Evolutionary conservation across 2,329 filamentous ascomycete species (phyloP).

Genomic region (Atkinsonella hypoxylon): DNA sequence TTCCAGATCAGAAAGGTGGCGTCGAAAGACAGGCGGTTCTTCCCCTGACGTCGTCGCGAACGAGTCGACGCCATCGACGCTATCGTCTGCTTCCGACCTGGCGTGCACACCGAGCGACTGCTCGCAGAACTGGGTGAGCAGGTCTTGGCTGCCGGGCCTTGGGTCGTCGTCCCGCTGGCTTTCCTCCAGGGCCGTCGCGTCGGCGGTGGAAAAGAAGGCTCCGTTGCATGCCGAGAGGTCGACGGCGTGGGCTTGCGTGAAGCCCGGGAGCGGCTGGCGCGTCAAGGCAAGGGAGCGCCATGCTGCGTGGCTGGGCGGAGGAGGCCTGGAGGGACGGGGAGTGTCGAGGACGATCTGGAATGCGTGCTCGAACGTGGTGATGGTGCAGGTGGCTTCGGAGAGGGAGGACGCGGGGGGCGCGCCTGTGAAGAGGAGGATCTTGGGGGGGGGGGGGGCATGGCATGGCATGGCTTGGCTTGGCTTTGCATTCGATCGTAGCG

Average conservation of each 20-base stretch:
- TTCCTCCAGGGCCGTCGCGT: conserved; percentile 20
- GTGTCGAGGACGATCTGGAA: conserved; percentile 17
- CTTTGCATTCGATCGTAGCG: too few relatives aligned
- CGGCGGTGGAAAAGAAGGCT: conserved; percentile 37
- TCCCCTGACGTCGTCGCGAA: conserved; percentile 8
- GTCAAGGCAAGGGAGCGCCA: conserved; percentile 45
- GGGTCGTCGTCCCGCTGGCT: neutral
- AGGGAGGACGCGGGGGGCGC: conserved; percentile 21
- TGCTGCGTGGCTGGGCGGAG: conserved; percentile 16
- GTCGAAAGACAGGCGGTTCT: conserved; percentile 13
- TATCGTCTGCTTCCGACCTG: conserved; percentile 48
- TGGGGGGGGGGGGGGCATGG: conserved; percentile 9
- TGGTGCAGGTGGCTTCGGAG: conserved; percentile 17
- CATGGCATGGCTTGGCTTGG: too few relatives aligned
- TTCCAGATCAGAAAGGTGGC: conserved; percentile 42
- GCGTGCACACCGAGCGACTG: conserved; percentile 63
- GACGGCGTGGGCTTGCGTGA: conserved; percentile 36
- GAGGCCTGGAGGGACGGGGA: neutral
- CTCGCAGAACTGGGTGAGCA: conserved; percentile 59
- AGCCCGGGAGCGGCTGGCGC: conserved; percentile 33
- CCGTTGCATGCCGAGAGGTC: conserved; percentile 18
- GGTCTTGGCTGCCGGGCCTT: conserved; percentile 16
- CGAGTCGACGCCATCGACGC: conserved; percentile 13
- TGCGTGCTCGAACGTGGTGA: conserved; percentile 15
- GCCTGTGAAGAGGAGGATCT: conserved; percentile 27